These are phyloP conservation scores for Myriosclerotinia curreyana DNA, from an alignment of 2,329 filamentous ascomycete species.

Conservation along the genomic window DNA sequence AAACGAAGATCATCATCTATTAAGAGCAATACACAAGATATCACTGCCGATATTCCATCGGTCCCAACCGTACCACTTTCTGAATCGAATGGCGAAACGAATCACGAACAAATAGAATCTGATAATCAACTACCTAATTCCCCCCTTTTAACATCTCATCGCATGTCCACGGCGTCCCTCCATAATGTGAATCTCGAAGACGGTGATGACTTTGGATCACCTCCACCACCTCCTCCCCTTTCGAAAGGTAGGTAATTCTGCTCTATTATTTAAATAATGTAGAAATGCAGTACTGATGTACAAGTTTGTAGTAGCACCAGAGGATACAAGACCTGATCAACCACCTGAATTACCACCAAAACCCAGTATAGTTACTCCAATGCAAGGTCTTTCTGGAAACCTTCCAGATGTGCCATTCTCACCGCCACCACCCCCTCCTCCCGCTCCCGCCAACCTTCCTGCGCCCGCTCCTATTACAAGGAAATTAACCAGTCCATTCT, in stretches of 20 bases:
- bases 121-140: constrained; percentile 45
- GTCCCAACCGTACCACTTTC: constrained; percentile 28
- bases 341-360: constrained; percentile 30
- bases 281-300: constrained; percentile 10
- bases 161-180: constrained; percentile 55
- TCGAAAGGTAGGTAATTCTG: constrained; percentile 16
- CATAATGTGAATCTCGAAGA: constrained; percentile 62
- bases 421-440: constrained; percentile 46
- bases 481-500: constrained; percentile 84
- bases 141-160: constrained; percentile 46
- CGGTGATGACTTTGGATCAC: constrained; percentile 13
- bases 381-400: constrained; percentile 68
- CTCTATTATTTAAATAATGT: neutral
- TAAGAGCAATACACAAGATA: constrained; percentile 34
- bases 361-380: constrained; percentile 42
- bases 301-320: constrained; percentile 27
- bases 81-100: constrained; percentile 36
- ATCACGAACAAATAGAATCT: constrained; percentile 33
- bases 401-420: constrained; percentile 73
- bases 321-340: constrained; percentile 36
- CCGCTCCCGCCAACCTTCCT: constrained; percentile 28
- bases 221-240: constrained; percentile 24
- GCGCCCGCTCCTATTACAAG: constrained; percentile 44
- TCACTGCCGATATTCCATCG: constrained; percentile 33
- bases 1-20: constrained; percentile 43